Evolutionary conservation across 176 grass and related monocot genomes (phyloP).

Genomic region (Eleusine indica): DNA sequence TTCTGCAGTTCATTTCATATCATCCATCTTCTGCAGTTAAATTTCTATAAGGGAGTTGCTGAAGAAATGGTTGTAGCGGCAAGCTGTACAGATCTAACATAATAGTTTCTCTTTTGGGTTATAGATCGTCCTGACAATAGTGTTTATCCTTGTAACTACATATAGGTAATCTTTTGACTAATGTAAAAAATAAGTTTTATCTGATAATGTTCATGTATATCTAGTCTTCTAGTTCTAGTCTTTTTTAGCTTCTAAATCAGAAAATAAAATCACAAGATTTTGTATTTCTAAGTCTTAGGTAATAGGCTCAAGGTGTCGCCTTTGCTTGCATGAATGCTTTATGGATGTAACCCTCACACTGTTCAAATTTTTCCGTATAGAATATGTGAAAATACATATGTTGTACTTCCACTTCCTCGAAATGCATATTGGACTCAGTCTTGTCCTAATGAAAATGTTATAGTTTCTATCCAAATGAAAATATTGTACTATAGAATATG

Average conservation of each 20-base stretch:
- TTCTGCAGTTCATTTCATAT: no score
- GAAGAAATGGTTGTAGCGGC: constrained; percentile 7
- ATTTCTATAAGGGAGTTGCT: constrained; percentile 3
- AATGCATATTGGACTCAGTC: no score
- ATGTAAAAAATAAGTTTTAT: constrained; percentile 19
- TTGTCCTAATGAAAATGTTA: no score
- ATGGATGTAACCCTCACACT: neutral
- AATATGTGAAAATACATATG: neutral
- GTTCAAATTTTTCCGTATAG: neutral
- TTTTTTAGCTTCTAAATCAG: neutral
- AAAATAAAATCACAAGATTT: constrained; percentile 15
- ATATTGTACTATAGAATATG: neutral
- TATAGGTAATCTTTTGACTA: constrained; percentile 30
- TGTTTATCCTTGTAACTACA: constrained; percentile 10
- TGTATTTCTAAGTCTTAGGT: constrained; percentile 1
- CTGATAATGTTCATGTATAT: constrained; percentile 20
- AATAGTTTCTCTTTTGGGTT: constrained; percentile 29
- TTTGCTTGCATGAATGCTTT: constrained; percentile 3
- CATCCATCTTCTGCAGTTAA: constrained; percentile 32
- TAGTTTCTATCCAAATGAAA: neutral
- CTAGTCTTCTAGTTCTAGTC: constrained; percentile 34
- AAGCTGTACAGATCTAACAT: constrained; percentile 56
- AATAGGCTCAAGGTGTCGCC: neutral
- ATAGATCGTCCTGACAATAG: constrained; percentile 16
- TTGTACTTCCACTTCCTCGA: neutral